phyloP scores from a whole-genome alignment of 176 grass and related monocot genomes.

The Alloteropsis semialata region DNA sequence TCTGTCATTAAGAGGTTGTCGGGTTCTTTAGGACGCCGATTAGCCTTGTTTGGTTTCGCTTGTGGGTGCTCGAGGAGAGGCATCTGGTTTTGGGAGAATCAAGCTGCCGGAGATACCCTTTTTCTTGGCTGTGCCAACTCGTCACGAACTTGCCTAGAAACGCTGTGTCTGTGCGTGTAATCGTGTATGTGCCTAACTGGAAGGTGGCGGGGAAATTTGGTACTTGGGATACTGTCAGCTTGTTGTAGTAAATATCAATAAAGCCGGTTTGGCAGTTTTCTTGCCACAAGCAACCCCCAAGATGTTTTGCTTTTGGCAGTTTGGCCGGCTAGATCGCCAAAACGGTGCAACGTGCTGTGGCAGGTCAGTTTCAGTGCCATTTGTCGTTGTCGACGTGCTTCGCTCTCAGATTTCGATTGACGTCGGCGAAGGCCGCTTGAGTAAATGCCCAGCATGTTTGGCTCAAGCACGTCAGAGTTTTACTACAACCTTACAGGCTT shows the following conservation, averaged over 20 bases:
- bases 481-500: background rate
- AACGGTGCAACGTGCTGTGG: slow-evolving; percentile 1
- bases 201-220: background rate
- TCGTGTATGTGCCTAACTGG: background rate
- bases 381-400: background rate
- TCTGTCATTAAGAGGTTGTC: slow-evolving; percentile 28
- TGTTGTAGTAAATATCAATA: background rate
- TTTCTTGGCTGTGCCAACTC: background rate
- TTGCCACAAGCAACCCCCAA: background rate
- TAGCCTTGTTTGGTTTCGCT: slow-evolving; percentile 20
- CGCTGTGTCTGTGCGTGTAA: background rate
- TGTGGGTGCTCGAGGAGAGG: background rate
- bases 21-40: slow-evolving; percentile 1
- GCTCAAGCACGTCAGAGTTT: background rate
- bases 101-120: background rate
- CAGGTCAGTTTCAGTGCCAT: background rate
- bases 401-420: background rate
- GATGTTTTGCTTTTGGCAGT: background rate
- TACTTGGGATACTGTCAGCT: background rate
- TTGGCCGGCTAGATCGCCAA: slow-evolving; percentile 1
- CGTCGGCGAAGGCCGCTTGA: background rate
- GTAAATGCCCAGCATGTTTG: background rate
- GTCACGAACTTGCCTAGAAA: slow-evolving; percentile 1
- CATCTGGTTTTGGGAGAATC: slow-evolving; percentile 9
- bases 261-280: background rate